Percentiles rank a stretch among this genome's conserved stretches.
phyloP scores from a whole-genome alignment of 2,329 filamentous ascomycete species.

The Byssothecium circinans region DNA sequence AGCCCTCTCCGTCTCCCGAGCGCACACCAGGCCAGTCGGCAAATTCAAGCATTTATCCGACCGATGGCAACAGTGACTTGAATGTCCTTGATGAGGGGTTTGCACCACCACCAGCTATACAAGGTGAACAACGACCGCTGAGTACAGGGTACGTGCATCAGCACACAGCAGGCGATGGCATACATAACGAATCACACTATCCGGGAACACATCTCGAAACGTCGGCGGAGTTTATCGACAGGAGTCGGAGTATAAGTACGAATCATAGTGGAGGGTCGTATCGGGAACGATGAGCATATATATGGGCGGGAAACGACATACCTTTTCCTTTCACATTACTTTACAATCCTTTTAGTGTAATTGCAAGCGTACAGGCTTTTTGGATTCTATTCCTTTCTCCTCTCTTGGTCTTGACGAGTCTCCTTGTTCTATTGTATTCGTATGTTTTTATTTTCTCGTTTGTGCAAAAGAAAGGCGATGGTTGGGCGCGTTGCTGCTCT shows the following conservation, averaged over 20 bases:
- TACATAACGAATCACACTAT: conserved; percentile 36
- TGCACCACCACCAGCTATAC: conserved; percentile 20
- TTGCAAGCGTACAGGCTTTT: background rate
- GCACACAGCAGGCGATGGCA: conserved; percentile 42
- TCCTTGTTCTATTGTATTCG: conserved; percentile 10
- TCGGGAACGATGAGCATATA: conserved; percentile 3
- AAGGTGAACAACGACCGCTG: conserved; percentile 24
- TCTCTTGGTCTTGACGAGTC: too few species aligned
- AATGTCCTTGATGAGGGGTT: conserved; percentile 10
- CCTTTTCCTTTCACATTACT: background rate
- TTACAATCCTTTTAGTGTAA: background rate
- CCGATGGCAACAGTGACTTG: conserved; percentile 22
- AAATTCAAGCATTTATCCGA: conserved; percentile 38
- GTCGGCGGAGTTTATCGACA: conserved; percentile 41
- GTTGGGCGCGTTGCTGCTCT: too few species aligned
- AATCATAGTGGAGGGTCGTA: conserved; percentile 26
- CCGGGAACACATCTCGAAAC: conserved; percentile 38
- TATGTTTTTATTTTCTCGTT: too few species aligned
- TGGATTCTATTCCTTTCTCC: too few species aligned
- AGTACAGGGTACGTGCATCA: conserved; percentile 45
- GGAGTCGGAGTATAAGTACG: conserved; percentile 39
- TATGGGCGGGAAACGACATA: background rate
- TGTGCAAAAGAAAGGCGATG: too few species aligned
- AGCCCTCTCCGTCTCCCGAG: conserved; percentile 41
- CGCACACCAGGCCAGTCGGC: conserved; percentile 37